These are phyloP conservation scores for Fusarium euwallaceae DNA, from an alignment of 2,329 filamentous ascomycete genomes.

Conservation along the genomic window DNA sequence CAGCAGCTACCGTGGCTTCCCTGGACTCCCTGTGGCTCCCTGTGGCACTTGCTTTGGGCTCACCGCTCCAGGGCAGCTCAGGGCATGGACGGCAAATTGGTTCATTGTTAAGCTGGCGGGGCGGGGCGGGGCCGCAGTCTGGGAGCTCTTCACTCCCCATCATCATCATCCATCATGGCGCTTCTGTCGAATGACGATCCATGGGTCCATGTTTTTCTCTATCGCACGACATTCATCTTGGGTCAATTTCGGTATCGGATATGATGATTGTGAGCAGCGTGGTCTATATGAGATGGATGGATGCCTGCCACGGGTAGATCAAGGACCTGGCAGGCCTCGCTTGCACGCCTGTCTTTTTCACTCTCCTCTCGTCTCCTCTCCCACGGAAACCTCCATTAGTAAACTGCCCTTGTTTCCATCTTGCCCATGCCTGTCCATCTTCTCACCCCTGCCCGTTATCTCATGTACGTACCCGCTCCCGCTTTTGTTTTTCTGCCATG, in stretches of 20 bases:
- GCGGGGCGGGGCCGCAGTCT: constrained; percentile 4
- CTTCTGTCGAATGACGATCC: constrained; percentile 39
- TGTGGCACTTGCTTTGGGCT: constrained; percentile 24
- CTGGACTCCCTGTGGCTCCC: constrained; percentile 27
- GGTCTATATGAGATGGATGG: not conserved
- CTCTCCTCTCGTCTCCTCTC: constrained; percentile 5
- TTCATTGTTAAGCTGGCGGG: constrained; percentile 6
- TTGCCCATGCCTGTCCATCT: constrained; percentile 16
- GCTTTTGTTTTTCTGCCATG: constrained; percentile 11
- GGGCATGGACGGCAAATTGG: constrained; percentile 10
- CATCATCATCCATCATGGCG: not conserved
- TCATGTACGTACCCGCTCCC: constrained; percentile 36
- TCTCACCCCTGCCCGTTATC: constrained; percentile 23
- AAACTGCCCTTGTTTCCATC: constrained; percentile 14
- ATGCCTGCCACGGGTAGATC: not conserved
- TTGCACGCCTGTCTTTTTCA: constrained; percentile 11
- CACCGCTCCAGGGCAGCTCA: constrained; percentile 37
- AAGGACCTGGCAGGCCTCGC: not conserved
- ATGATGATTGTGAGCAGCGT: not conserved
- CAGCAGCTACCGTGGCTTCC: constrained; percentile 25
- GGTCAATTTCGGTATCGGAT: constrained; percentile 2
- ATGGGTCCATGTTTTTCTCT: constrained; percentile 42
- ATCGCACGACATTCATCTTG: constrained; percentile 43
- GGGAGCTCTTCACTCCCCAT: not conserved
- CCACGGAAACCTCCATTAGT: not conserved